phyloP scores from a whole-genome alignment of 2,329 filamentous ascomycete species.

The Thielaviopsis populi region DNA sequence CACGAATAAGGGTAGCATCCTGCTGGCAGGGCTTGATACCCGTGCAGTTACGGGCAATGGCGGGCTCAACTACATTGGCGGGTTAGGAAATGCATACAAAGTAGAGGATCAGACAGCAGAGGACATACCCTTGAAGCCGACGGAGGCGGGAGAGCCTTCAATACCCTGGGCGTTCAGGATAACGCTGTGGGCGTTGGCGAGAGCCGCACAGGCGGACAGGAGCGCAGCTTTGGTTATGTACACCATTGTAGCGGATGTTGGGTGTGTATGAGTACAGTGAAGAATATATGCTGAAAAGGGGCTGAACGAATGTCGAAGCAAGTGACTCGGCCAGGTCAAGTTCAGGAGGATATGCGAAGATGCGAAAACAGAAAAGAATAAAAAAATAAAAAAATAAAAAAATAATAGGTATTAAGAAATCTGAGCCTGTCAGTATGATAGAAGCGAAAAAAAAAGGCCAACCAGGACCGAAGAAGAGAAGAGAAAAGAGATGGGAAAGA shows the following conservation, averaged over 20 bases:
- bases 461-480: conserved; percentile 17
- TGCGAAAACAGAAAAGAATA: conserved; percentile 17
- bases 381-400: conserved; percentile 19
- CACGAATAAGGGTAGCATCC: conserved; percentile 48
- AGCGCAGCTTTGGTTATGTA: conserved; percentile 25
- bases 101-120: neutral
- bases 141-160: conserved; percentile 28
- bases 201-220: conserved; percentile 19
- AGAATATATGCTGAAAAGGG: too few species aligned
- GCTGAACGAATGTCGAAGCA: neutral
- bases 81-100: conserved; percentile 8
- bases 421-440: conserved; percentile 15
- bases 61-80: conserved; percentile 30
- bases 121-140: conserved; percentile 33
- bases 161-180: conserved; percentile 33
- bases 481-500: neutral
- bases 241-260: conserved; percentile 24
- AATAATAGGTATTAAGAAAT: conserved; percentile 17
- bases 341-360: neutral
- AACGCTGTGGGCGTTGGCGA: conserved; percentile 31
- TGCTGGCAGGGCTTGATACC: conserved; percentile 50
- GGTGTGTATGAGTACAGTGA: too few species aligned
- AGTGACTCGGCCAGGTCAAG: conserved; percentile 6
- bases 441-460: conserved; percentile 16
- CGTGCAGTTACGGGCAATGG: conserved; percentile 47